Conservation (phyloP, 2,329 filamentous ascomycete genomes). For the Amylocarpus encephaloides region DNA sequence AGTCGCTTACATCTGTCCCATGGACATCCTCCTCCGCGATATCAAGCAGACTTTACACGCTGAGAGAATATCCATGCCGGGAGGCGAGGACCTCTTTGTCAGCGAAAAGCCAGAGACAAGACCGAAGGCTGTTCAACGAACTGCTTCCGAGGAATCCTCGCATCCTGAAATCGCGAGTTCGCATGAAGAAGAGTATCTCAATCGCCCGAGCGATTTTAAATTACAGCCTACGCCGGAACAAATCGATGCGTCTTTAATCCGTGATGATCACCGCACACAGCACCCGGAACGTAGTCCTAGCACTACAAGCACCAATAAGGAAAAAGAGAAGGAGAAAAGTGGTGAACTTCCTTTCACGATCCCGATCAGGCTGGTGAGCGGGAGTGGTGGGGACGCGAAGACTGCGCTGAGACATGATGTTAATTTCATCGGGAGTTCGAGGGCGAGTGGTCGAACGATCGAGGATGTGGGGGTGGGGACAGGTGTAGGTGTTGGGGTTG, state of each 20-base stretch:
- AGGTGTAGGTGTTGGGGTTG: neutral
- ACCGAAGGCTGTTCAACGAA: neutral
- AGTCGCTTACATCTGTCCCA: conserved; percentile 88
- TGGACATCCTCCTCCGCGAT: conserved; percentile 83
- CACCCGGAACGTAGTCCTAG: neutral
- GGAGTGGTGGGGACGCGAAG: neutral
- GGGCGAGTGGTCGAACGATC: neutral
- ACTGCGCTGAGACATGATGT: neutral
- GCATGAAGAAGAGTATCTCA: conserved; percentile 13
- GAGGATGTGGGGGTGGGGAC: neutral
- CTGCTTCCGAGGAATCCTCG: neutral
- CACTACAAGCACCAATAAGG: neutral
- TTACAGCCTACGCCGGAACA: conserved; percentile 17
- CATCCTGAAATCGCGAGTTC: neutral
- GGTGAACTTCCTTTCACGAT: neutral
- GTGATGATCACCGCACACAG: neutral
- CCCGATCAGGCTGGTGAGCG: conserved; percentile 1
- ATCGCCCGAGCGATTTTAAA: conserved; percentile 12
- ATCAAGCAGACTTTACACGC: conserved; percentile 75
- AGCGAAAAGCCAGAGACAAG: neutral
- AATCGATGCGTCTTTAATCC: conserved; percentile 10
- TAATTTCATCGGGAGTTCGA: neutral
- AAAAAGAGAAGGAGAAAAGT: neutral
- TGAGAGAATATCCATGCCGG: conserved; percentile 63
- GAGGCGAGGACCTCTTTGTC: conserved; percentile 36